These are phyloP conservation scores for Leavenworthia alabamica DNA, from an alignment of 345 rosid species.

Conservation along the genomic window DNA sequence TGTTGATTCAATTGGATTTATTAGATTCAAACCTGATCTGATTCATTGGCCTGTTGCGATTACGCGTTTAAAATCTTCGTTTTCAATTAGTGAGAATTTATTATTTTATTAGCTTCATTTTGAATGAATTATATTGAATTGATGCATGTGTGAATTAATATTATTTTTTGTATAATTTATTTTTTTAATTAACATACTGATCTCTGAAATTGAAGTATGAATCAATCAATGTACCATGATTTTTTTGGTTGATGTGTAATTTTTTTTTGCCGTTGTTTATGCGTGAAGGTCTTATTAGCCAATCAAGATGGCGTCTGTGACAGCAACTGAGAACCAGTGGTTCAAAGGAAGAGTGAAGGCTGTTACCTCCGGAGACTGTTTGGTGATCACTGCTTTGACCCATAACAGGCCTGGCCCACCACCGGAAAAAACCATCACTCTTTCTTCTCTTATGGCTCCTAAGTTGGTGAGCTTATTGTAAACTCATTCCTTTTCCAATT, in stretches of 20 bases:
- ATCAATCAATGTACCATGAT: conserved; percentile 10
- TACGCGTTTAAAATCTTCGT: background rate
- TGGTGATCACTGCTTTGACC: conserved; percentile 60
- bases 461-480: conserved; percentile 43
- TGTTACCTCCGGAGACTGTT: conserved; percentile 81
- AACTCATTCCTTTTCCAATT: background rate
- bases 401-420: conserved; percentile 74
- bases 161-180: background rate
- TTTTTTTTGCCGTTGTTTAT: background rate
- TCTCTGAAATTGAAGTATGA: conserved; percentile 3
- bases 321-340: conserved; percentile 45
- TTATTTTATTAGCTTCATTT: background rate
- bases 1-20: background rate
- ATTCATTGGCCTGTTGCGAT: conserved; percentile 3
- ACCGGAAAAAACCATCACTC: conserved; percentile 75
- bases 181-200: conserved; percentile 1
- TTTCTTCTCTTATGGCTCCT: conserved; percentile 80
- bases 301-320: conserved; percentile 37
- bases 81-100: background rate
- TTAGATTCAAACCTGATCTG: background rate
- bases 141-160: conserved; percentile 10
- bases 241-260: background rate
- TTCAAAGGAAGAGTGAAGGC: conserved; percentile 80
- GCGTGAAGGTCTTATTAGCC: conserved; percentile 34
- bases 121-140: background rate